Conservation (phyloP, 192 early-diverging fungal species). For the Helicostylum pulchrum region DNA sequence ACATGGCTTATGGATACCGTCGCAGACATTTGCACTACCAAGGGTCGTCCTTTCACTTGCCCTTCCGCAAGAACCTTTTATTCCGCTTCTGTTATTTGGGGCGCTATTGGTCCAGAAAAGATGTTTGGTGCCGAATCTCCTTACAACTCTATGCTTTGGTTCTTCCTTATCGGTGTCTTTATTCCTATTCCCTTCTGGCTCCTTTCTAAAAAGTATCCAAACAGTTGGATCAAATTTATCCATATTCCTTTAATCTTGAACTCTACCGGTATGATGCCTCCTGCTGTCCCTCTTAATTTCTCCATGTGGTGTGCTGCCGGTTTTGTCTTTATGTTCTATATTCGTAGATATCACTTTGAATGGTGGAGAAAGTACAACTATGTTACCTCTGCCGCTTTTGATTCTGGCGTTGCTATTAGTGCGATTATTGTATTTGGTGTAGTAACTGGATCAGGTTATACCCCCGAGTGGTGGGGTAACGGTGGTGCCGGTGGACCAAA, state of each 20-base stretch:
- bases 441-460: slow-evolving; percentile 25
- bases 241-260: slow-evolving; percentile 58
- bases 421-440: slow-evolving; percentile 48
- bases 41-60: slow-evolving; percentile 46
- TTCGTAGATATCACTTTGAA: slow-evolving; percentile 47
- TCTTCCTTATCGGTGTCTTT: slow-evolving; percentile 52
- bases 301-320: slow-evolving; percentile 44
- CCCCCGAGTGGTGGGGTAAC: slow-evolving; percentile 33
- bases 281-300: slow-evolving; percentile 47
- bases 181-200: slow-evolving; percentile 58
- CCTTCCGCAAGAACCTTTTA: slow-evolving; percentile 55
- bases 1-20: slow-evolving; percentile 44
- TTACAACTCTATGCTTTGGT: slow-evolving; percentile 40
- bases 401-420: slow-evolving; percentile 45
- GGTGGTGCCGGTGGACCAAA: slow-evolving; percentile 25
- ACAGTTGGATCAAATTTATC: slow-evolving; percentile 45
- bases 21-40: slow-evolving; percentile 38
- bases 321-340: slow-evolving; percentile 51
- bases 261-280: slow-evolving; percentile 53
- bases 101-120: slow-evolving; percentile 65
- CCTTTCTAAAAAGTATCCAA: slow-evolving; percentile 48
- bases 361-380: slow-evolving; percentile 72
- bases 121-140: slow-evolving; percentile 53
- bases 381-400: slow-evolving; percentile 58
- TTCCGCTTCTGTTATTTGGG: slow-evolving; percentile 72